Conservation (phyloP, 2,329 filamentous ascomycete genomes). For the Penicillium psychrosexuale region DNA sequence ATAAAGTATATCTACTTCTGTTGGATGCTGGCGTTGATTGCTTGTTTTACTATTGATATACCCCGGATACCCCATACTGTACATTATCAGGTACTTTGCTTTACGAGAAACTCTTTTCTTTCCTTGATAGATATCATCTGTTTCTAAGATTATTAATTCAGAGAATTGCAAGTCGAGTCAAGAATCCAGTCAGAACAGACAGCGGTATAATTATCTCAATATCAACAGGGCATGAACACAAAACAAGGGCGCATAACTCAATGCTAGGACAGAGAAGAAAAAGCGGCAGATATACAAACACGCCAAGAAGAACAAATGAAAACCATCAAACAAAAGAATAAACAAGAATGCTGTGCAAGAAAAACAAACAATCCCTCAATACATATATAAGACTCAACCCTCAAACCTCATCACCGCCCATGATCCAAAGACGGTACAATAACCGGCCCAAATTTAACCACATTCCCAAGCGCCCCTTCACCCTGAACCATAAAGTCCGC, state of each 20-base stretch:
- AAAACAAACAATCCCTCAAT: neutral
- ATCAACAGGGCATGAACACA: neutral
- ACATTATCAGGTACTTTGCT: neutral
- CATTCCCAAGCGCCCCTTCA: conserved; percentile 73
- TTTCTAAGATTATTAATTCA: neutral
- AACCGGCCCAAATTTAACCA: conserved; percentile 95
- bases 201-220: neutral
- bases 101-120: neutral
- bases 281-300: neutral
- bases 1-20: neutral
- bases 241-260: neutral
- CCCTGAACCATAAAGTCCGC: conserved; percentile 97
- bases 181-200: no score
- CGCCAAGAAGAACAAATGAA: conserved; percentile 1
- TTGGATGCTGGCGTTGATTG: neutral
- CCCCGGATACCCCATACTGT: neutral
- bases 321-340: conserved; percentile 6
- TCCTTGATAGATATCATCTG: neutral
- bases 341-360: conserved; percentile 7
- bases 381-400: neutral
- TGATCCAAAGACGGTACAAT: conserved; percentile 85
- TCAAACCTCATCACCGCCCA: conserved; percentile 52
- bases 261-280: neutral
- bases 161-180: neutral
- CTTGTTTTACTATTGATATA: neutral